Evolutionary conservation across 1,284 basidiomycete species (phyloP), one percentile per base, ranked within the genome.

Genomic region (Irpex sp.): DNA sequence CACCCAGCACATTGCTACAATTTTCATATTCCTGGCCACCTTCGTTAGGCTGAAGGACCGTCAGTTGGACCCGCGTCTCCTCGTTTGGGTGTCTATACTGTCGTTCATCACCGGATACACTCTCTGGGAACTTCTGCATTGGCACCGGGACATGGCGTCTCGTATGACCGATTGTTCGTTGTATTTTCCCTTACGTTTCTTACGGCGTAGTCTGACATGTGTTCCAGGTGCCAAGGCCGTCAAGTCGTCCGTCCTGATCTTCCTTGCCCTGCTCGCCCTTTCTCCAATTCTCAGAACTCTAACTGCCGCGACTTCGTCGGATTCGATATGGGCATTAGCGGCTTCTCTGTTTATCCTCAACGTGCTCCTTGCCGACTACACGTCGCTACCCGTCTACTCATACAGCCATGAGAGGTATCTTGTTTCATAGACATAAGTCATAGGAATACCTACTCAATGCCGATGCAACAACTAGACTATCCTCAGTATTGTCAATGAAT

Each of bases 281-380:
- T 91, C 96, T 0, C 97, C 97, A 1, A 92, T 98, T 4, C 79
- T 99, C 62, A 86, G 92, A 67, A 98, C 96, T 1, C 78, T 99
- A 68, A 97, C 95, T 9, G 93, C 94, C 49, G 93, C 96, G 6
- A 98, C 96, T 0, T 98, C 97, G 17, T 92, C 91, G 11, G 97
- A 99, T 75, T 96, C 94, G 31, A 97, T 98, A 68, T 98, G 96
- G 95, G 96, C 96, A 5, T 78, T 98, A 55, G 87, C 93, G 56
- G 84, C 85, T 11, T 78, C 78, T 67, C 79, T 94, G 38, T 87
- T 92, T 69, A 75, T 81, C 49, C 75, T 89, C 49, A 87, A 89
- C 71, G 76, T 86, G 4, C 76, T 89, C 44, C 74, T 93, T 9
- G 87, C 86, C 3, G 89, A 93, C 75, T 93, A 91, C 70, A 73